phyloP scores from a whole-genome alignment of 2,329 filamentous ascomycete genomes.

The Dothideomycetidae sp. region DNA sequence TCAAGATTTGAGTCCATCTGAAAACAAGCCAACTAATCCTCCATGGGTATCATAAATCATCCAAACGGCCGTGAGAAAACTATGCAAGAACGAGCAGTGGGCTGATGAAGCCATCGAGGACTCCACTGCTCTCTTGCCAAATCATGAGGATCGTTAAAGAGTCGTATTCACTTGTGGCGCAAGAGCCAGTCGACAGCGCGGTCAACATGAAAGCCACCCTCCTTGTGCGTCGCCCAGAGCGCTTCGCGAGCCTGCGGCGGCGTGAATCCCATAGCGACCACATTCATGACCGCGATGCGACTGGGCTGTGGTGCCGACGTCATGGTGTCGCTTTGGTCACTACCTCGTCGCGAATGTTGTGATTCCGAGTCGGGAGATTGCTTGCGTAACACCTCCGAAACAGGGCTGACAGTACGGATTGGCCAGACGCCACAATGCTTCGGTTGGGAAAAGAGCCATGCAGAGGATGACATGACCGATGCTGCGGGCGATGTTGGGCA shows the following conservation, averaged over 20 bases:
- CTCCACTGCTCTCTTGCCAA: background rate
- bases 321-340: background rate
- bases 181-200: slow-evolving; percentile 43
- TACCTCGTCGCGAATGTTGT: too few species aligned
- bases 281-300: slow-evolving; percentile 35
- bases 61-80: background rate
- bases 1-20: too few species aligned
- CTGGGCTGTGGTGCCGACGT: slow-evolving; percentile 3
- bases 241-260: slow-evolving; percentile 42
- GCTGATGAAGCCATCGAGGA: too few species aligned
- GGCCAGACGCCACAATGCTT: background rate
- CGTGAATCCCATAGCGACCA: slow-evolving; percentile 47
- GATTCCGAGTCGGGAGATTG: background rate
- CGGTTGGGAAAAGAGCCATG: slow-evolving; percentile 1
- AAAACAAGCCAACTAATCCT: too few species aligned
- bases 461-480: slow-evolving; percentile 3
- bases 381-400: slow-evolving; percentile 15
- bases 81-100: too few species aligned
- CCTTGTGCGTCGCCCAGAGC: slow-evolving; percentile 44
- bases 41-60: background rate
- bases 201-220: slow-evolving; percentile 43
- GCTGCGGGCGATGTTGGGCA: slow-evolving; percentile 5
- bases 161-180: slow-evolving; percentile 19
- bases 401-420: slow-evolving; percentile 16
- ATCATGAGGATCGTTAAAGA: background rate